These are phyloP conservation scores for Populus ilicifolia DNA, from an alignment of 345 rosid genomes.

Conservation along the genomic window DNA sequence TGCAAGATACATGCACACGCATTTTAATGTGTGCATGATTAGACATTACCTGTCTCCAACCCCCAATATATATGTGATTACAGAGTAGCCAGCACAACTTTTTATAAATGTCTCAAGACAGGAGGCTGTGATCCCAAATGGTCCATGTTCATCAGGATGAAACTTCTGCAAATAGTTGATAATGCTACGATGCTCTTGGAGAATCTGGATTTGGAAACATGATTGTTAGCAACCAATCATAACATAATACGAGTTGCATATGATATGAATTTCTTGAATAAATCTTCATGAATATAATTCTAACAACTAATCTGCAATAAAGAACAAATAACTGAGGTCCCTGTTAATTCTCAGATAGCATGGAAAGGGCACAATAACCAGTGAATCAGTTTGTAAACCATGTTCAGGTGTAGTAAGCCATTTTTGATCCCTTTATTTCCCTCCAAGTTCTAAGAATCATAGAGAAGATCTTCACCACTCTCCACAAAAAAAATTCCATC, in stretches of 20 bases:
- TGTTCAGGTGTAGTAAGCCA: not conserved
- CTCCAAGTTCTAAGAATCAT: not conserved
- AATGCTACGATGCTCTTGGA: constrained; percentile 90
- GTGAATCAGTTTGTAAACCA: not conserved
- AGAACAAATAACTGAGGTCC: not conserved
- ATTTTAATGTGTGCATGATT: not conserved
- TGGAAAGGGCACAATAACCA: not conserved
- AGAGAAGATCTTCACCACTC: not conserved
- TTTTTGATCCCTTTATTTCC: not conserved
- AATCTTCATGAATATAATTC: not conserved
- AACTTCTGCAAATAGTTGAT: constrained; percentile 89
- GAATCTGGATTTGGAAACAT: constrained; percentile 50
- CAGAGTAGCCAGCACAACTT: constrained; percentile 98
- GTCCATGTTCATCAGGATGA: constrained; percentile 94
- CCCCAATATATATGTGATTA: constrained; percentile 93
- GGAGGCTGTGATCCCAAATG: constrained; percentile 87
- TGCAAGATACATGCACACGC: not conserved
- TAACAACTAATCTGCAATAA: not conserved
- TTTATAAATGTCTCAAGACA: constrained; percentile 96
- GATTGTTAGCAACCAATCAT: constrained; percentile 4
- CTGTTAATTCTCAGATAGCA: not conserved
- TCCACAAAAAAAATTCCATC: not conserved
- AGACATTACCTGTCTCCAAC: constrained; percentile 84
- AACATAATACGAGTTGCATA: constrained; percentile 2
- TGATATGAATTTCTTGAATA: not conserved